phyloP scores from a whole-genome alignment of 139 green algal genomes.

The Nannochloris sp. region DNA sequence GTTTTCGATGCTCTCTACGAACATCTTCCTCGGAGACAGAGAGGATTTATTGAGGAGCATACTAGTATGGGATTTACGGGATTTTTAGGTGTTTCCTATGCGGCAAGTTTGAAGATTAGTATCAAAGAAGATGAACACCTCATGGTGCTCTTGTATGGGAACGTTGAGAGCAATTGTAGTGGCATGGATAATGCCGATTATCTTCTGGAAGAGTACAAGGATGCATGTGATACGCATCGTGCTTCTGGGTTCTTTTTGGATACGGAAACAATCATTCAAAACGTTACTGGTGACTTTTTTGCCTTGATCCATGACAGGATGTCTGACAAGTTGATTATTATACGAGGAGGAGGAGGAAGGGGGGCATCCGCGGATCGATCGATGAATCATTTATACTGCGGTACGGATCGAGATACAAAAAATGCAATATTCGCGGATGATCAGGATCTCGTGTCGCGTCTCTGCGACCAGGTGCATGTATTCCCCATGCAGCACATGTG shows the following conservation, averaged over 20 bases:
- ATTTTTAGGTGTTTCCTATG: constrained; percentile 8
- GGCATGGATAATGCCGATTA: constrained; percentile 8
- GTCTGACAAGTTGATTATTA: neutral
- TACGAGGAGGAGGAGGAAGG: neutral
- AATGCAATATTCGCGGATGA: constrained; percentile 6
- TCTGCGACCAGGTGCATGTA: too few relatives aligned
- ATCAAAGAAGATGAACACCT: constrained; percentile 4
- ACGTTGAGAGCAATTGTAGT: neutral
- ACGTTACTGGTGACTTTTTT: neutral
- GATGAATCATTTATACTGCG: constrained; percentile 11
- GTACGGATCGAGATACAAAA: neutral
- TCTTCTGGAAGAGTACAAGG: constrained; percentile 10
- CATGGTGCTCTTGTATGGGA: constrained; percentile 8
- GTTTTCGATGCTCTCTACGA: constrained; percentile 14
- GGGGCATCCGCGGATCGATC: neutral
- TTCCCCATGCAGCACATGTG: too few relatives aligned
- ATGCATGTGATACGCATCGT: neutral
- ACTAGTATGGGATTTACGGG: constrained; percentile 1
- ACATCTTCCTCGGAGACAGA: constrained; percentile 7
- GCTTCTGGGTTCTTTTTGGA: neutral
- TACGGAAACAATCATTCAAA: constrained; percentile 1
- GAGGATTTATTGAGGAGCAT: constrained; percentile 15
- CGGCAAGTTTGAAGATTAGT: neutral
- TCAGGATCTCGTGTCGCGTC: neutral
- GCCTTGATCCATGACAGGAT: constrained; percentile 4